Evolutionary conservation across 2,329 filamentous ascomycete genomes (phyloP), one percentile per base, ranked within the genome.

Genomic region (Emmonsiellopsis sp.): DNA sequence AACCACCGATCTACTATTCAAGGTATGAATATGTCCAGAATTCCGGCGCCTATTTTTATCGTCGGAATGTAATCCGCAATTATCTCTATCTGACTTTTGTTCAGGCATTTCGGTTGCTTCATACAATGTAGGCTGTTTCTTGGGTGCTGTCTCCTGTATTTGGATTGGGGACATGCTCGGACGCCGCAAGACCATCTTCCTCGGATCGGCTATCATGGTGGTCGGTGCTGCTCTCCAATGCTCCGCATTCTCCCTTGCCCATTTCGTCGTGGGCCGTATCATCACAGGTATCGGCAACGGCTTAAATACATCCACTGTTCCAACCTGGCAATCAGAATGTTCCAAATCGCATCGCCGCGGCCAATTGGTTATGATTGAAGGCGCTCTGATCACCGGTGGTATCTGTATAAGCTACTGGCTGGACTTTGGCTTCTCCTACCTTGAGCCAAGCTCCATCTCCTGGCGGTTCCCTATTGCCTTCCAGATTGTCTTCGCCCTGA

Each of bases 381-480:
- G 77, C 39, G 67, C 74, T 37, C 64, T 79, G 57, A 78, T 77
- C 53, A 76, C 75, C 13, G 74, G 73, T 52, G 76, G 76, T 56
- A 73, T 77, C 53, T 76, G 73, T 57, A 66, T 77, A 53, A 72
- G 69, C 52, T 75, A 77, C 66, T 76, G 76, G 76, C 67, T 77
- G 56, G 74, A 79, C 57, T 72, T 77, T 50, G 74, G 74, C 9
- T 74, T 79, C 53, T 76, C 75, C 6, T 80, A 78, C 62, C 63
- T 77, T n/a, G 75, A 76, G 51, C 71, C 72, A 5, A 71, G 57
- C 48, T 68, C 69, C 8, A 66, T 75, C n/a, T 65, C 74, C 17
- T 81, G 78, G 78, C 71, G 79, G 47, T 77, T 81, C 55, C 79
- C 79, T 0, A 73, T 82, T 49, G 77, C 75, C 6, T 79, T 82